These are phyloP conservation scores for Neopestalotiopsis clavispora DNA, from an alignment of 2,329 filamentous ascomycete species.

Conservation along the genomic window DNA sequence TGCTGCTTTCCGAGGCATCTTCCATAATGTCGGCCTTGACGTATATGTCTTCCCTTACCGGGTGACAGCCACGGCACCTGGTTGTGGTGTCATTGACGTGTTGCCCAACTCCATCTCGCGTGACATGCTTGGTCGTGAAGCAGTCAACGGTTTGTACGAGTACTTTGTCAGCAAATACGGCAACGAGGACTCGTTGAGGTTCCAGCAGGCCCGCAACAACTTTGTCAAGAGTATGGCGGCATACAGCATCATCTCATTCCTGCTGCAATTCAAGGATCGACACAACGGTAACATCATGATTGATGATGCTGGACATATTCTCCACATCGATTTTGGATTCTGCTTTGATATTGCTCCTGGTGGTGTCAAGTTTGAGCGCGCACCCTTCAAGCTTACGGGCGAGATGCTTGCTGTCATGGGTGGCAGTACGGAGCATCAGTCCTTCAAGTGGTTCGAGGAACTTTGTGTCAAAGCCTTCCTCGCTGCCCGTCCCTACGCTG, in stretches of 20 bases:
- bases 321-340: constrained; percentile 99
- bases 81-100: constrained; percentile 97
- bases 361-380: constrained; percentile 95
- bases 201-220: constrained; percentile 93
- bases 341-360: constrained; percentile 99
- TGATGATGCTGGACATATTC: constrained; percentile 93
- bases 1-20: constrained; percentile 94
- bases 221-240: constrained; percentile 99
- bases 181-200: constrained; percentile 90
- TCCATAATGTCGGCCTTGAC: constrained; percentile 91
- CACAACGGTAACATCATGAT: constrained; percentile 99
- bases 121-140: constrained; percentile 97
- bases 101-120: constrained; percentile 96
- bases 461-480: constrained; percentile 95
- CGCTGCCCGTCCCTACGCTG: constrained; percentile 81
- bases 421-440: constrained; percentile 79
- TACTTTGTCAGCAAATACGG: constrained; percentile 98
- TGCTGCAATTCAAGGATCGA: constrained; percentile 98
- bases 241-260: constrained; percentile 94
- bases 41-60: constrained; percentile 97
- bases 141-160: constrained; percentile 96
- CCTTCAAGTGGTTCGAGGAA: constrained; percentile 96
- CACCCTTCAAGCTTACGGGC: constrained; percentile 94
- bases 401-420: constrained; percentile 99
- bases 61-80: constrained; percentile 94